Evolutionary conservation across 768 basidiomycete genomes (phyloP), one percentile per base, ranked within the genome.

Genomic region (Collybia mongolica): DNA sequence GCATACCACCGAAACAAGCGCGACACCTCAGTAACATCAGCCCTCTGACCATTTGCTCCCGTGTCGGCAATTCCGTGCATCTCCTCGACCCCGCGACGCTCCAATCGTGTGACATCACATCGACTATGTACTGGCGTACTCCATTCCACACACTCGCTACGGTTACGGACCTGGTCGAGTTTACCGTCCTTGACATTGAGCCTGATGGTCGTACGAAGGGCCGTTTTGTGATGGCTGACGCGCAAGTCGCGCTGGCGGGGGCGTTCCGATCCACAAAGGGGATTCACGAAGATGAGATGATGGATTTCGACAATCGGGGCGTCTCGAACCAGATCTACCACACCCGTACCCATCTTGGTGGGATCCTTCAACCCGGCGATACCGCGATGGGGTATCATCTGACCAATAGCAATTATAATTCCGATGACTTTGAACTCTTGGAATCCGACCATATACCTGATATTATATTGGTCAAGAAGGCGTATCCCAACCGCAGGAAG

Each of bases 281-380:
- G 11, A 60, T 60, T 12, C 63, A 65, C n/a, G 68, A 65, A 18
- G 77, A 79, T 32, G 77, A 77, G 39, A 72, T 75, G 68, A 82
- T 77, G 54, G 88, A 87, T 29, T 35, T 20, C 44, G 74, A 24
- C 46, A 32, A 73, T 11, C 67, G 74, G 3, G 82, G 83, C 4
- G 64, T 71, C 9, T 70, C 79, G 42, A 90, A 84, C 59, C 88
- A 87, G 58, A 97, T 96, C 54, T 93, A 82, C 72, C 94, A 98
- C 70, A 97, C 96, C 12, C 88, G 96, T 29, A 98, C 97, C 15
- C 97, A 99, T 61, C 84, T 99, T 38, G 97, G 97, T 46, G 89
- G 82, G 3, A 76, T 79, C 52, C 77, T 98, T 17, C 96, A 98
- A 62, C 95, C 97, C 0, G 97, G 97, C 20, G 97, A 98, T 66